Evolutionary conservation across 768 basidiomycete genomes (phyloP), one percentile per base, ranked within the genome.

Genomic region (Ramaria sp.): DNA sequence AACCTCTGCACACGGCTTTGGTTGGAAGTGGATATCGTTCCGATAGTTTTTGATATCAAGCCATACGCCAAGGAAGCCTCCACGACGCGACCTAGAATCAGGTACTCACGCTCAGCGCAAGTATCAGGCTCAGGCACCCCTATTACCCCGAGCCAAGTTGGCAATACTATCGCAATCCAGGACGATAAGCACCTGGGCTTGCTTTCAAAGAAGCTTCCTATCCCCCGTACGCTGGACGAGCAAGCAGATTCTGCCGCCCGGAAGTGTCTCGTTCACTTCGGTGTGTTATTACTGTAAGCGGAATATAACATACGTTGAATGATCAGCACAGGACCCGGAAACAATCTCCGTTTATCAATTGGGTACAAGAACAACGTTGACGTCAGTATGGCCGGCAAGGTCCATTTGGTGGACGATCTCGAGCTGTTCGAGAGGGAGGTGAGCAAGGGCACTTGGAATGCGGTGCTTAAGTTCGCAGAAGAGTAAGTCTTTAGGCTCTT

Each of bases 241-340:
- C 89, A 91, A 68, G 85, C 88, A 30, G 89, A 92, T 64, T 88
- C 87, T 38, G 89, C 88, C 5, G 89, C 84, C 34, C 84, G 89
- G 66, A 91, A 91, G 67, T 83, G 82, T 64, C 69, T 91, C 67
- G 84, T 90, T 86, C 62, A 64, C 55, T 64, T 67, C 46, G 66
- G 63, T 54, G 54, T 62, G 20, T 58, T 42, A 24, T 50, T 37
- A 10, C 13, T 3, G 2, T 37, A 10, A 37, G 34, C 19, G 7
- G 24, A 58, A 19, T 12, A 20, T 37, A n/a, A 37, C 27, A n/a
- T 50, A 37, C 15, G 17, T 45, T 53, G n/a, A 22, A 2, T 42
- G 12, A 27, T 43, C 27, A 34, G 49, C 17, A 34, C 80, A 63
- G 88, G 88, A 19, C 88, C 88, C 19, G 77, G 76, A 63, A 90